Conservation (phyloP, 1,139 yeast genomes). For the Suhomyces taliae region DNA sequence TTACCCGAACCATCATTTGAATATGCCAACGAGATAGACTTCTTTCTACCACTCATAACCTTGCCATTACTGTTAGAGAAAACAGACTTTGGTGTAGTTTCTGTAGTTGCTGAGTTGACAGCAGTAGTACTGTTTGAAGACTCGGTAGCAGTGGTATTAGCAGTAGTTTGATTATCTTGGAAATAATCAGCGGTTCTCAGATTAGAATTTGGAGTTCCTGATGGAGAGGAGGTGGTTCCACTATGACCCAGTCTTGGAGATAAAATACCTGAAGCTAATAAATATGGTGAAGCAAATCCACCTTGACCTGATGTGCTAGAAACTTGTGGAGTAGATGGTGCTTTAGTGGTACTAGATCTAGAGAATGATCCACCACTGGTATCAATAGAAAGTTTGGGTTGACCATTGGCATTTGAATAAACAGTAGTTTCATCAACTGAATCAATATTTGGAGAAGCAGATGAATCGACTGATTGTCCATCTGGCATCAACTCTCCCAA, state of each 20-base stretch:
- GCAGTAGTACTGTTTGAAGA: slow-evolving; percentile 1
- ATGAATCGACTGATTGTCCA: slow-evolving; percentile 16
- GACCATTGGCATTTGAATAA: slow-evolving; percentile 19
- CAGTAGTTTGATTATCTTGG: slow-evolving; percentile 11
- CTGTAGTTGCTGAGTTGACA: neutral
- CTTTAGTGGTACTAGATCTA: slow-evolving; percentile 14
- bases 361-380: slow-evolving; percentile 20
- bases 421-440: slow-evolving; percentile 34
- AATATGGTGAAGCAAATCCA: slow-evolving; percentile 63
- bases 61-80: slow-evolving; percentile 28
- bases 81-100: slow-evolving; percentile 24
- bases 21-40: slow-evolving; percentile 35
- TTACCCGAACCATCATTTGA: slow-evolving; percentile 45
- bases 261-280: slow-evolving; percentile 55
- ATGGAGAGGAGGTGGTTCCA: slow-evolving; percentile 20
- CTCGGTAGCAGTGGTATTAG: slow-evolving; percentile 1
- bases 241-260: slow-evolving; percentile 45
- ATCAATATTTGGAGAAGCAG: slow-evolving; percentile 28
- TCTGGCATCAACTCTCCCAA: slow-evolving; percentile 21
- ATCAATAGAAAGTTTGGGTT: slow-evolving; percentile 37
- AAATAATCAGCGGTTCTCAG: slow-evolving; percentile 15
- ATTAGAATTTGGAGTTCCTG: slow-evolving; percentile 21
- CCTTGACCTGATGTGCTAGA: slow-evolving; percentile 22
- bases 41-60: slow-evolving; percentile 28
- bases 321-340: slow-evolving; percentile 34